Evolutionary conservation across 2,329 filamentous ascomycete species (phyloP), one percentile per base, ranked within the genome.

Genomic region (Fusarium coffeatum): DNA sequence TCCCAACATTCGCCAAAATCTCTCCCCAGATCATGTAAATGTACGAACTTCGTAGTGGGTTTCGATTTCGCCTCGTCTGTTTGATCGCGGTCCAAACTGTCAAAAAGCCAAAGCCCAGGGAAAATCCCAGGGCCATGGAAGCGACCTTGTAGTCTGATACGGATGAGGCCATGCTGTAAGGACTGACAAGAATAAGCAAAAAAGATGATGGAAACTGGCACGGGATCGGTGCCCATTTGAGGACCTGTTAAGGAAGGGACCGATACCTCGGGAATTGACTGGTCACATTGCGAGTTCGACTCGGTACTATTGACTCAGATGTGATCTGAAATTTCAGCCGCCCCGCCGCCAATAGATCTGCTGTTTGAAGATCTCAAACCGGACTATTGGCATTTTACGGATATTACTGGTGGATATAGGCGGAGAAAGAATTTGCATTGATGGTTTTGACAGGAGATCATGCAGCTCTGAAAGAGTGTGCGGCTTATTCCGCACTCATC

Each of bases 11-110:
- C 13, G 80, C 80, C 2, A 76, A 6, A 7, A 83, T 79, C 55
- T 85, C 83, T 18, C 79, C 75, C 83, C 84, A 85, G 10, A 85
- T 74, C 83, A 84, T 83, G 68, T 80, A 79, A 18, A 83, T 77
- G 62, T 84, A 84, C 6, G 75, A 63, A 46, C 78, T 81, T 25
- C 79, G 75, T 1, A 78, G 43, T 0, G 77, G 77, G 22, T 74
- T 79, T 1, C 77, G 74, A 27, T 82, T 78, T 54, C 79, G 76
- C n/a, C 74, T 67, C 2, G 82, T 83, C 59, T 84, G 82, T 66
- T 80, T 81, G 41, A 79, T 75, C 6, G 80, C 82, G 64, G 80
- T 80, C 78, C 80, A 81, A 16, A 76, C 75, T 3, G 79, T 81
- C 11, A 82, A 69, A 56, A 79, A 78, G 0, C 82, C 82, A 64